A percentile compares a stretch with the other conserved stretches of the same genome.
phyloP scores from a whole-genome alignment of 2,329 filamentous ascomycete genomes.

The Chaetothyriales sp. region DNA sequence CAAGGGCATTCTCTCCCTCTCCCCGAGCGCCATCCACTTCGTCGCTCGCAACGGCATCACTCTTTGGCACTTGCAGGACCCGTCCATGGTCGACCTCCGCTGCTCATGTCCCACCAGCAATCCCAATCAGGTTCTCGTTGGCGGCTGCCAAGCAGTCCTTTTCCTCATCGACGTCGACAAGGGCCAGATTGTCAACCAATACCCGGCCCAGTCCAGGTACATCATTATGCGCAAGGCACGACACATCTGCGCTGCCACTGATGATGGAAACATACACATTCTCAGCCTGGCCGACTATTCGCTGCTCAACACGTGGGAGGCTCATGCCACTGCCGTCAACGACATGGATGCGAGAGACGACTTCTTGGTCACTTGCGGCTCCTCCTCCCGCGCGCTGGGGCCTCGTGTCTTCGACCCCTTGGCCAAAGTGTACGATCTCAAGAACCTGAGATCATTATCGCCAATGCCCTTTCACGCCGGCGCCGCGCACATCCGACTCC shows the following conservation, averaged over 20 bases:
- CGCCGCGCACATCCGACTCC: constrained; percentile 89
- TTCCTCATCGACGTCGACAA: constrained; percentile 60
- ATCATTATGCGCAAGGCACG: constrained; percentile 79
- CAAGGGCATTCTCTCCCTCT: constrained; percentile 74
- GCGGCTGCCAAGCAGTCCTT: constrained; percentile 74
- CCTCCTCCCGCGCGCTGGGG: constrained; percentile 65
- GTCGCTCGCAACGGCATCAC: constrained; percentile 66
- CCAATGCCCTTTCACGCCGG: constrained; percentile 86
- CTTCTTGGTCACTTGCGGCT: constrained; percentile 88
- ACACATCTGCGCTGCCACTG: constrained; percentile 83
- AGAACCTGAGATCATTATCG: constrained; percentile 71
- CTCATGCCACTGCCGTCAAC: constrained; percentile 74
- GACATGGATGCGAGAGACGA: constrained; percentile 97
- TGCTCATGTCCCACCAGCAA: constrained; percentile 95
- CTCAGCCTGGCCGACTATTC: constrained; percentile 65
- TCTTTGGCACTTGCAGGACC: constrained; percentile 73
- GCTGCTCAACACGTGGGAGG: constrained; percentile 75
- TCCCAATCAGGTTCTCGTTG: constrained; percentile 70
- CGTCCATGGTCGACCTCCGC: constrained; percentile 66
- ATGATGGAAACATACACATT: constrained; percentile 67
- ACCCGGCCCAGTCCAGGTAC: constrained; percentile 61
- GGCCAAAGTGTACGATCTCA: constrained; percentile 89
- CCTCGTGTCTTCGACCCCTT: constrained; percentile 78
- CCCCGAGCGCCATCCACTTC: constrained; percentile 73
- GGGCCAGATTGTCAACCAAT: constrained; percentile 55